These are phyloP conservation scores for Magnaporthiopsis incrustans DNA, from an alignment of 2,329 filamentous ascomycete species.

Conservation along the genomic window DNA sequence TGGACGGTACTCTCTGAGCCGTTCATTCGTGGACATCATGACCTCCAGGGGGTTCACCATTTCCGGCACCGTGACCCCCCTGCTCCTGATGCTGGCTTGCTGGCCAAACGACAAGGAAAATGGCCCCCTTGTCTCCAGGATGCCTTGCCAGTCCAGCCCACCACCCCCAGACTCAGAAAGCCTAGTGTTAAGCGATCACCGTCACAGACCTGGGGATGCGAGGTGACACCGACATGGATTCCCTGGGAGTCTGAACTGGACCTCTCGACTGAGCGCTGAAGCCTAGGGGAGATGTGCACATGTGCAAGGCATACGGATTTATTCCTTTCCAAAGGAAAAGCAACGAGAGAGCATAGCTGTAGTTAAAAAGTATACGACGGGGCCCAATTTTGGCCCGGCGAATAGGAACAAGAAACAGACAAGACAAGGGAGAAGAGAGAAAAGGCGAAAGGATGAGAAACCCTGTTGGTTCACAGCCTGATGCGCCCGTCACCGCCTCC, in stretches of 20 bases:
- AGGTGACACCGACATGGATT: not conserved
- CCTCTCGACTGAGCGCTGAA: no score
- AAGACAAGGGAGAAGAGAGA: not conserved
- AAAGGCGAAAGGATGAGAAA: not conserved
- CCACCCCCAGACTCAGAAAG: not conserved
- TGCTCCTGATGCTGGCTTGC: no score
- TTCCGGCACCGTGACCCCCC: not conserved
- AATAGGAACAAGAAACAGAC: not conserved
- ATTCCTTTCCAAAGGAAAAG: no score
- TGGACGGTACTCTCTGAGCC: not conserved
- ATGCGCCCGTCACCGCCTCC: conserved; percentile 36
- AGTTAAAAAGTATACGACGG: no score
- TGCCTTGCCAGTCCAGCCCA: not conserved
- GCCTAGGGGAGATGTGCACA: no score
- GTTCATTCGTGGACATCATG: not conserved
- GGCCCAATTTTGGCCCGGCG: no score
- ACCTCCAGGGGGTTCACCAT: not conserved
- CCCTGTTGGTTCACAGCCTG: conserved; percentile 17
- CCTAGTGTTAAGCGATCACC: not conserved
- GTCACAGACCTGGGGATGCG: not conserved
- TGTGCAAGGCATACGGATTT: no score
- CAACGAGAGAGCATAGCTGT: no score
- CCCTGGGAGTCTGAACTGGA: not conserved
- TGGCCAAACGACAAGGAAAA: not conserved
- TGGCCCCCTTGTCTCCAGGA: not conserved